phyloP scores from a whole-genome alignment of 1,284 basidiomycete species.

The Apiotrichum sp. region DNA sequence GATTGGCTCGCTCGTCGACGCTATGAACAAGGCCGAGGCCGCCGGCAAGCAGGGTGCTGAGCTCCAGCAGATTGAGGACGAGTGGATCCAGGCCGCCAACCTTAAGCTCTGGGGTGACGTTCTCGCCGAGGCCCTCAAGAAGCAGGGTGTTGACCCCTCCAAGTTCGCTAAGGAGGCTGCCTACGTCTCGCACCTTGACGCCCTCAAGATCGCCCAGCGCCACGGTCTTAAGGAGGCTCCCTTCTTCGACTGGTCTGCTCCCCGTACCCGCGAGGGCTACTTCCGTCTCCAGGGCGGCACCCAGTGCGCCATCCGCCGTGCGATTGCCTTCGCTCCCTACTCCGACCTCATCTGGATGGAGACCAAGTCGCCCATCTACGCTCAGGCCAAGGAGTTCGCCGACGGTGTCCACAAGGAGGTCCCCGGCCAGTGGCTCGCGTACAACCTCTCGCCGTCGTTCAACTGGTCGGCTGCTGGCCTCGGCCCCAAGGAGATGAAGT shows the following conservation, averaged over 20 bases:
- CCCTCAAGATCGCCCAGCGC: slow-evolving; percentile 69
- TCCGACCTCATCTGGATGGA: slow-evolving; percentile 96
- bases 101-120: slow-evolving; percentile 72
- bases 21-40: slow-evolving; percentile 78
- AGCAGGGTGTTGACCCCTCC: slow-evolving; percentile 53
- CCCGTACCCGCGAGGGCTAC: slow-evolving; percentile 91
- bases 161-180: slow-evolving; percentile 39
- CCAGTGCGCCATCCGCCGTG: slow-evolving; percentile 86
- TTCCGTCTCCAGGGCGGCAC: slow-evolving; percentile 90
- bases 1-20: slow-evolving; percentile 63
- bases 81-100: slow-evolving; percentile 72
- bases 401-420: slow-evolving; percentile 72
- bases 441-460: slow-evolving; percentile 89
- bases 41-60: slow-evolving; percentile 71
- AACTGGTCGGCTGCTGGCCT: slow-evolving; percentile 82
- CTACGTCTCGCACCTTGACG: slow-evolving; percentile 62
- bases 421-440: slow-evolving; percentile 87
- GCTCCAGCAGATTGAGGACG: slow-evolving; percentile 80
- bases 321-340: slow-evolving; percentile 87
- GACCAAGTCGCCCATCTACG: slow-evolving; percentile 91
- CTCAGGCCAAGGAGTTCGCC: slow-evolving; percentile 90
- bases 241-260: slow-evolving; percentile 89
- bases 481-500: slow-evolving; percentile 74
- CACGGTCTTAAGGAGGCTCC: slow-evolving; percentile 62
- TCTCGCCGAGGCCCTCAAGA: slow-evolving; percentile 64